Evolutionary conservation across 805 yeast species (phyloP).

Genomic region (Pichia nakasei): DNA sequence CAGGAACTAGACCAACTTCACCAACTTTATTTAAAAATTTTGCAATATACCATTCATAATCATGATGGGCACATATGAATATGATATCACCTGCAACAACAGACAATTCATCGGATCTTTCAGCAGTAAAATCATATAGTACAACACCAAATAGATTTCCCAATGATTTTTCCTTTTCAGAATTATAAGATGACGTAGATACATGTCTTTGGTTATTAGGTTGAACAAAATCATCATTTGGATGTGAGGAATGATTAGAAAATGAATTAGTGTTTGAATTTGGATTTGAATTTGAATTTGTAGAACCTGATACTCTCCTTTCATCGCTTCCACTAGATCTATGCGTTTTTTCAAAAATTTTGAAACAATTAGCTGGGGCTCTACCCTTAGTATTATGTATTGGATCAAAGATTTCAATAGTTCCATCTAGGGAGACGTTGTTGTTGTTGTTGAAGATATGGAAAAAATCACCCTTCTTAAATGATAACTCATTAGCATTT

Average conservation of each 20-base stretch:
- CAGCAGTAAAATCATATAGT: conserved; percentile 79
- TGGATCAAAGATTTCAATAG: conserved; percentile 86
- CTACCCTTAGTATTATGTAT: conserved; percentile 66
- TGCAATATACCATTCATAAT: conserved; percentile 95
- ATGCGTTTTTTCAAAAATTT: conserved; percentile 55
- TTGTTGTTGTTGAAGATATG: conserved; percentile 60
- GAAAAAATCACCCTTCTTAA: conserved; percentile 79
- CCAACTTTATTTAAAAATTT: conserved; percentile 92
- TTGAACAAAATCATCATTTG: no score
- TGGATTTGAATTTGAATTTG: conserved; percentile 6
- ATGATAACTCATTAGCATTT: conserved; percentile 72
- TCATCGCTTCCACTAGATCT: conserved; percentile 26
- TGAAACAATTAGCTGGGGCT: conserved; percentile 83
- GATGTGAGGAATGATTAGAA: not conserved
- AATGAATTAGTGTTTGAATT: not conserved
- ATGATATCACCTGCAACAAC: conserved; percentile 81
- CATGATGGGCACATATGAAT: conserved; percentile 92
- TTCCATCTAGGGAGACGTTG: conserved; percentile 17
- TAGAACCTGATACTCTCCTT: not conserved
- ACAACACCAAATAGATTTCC: conserved; percentile 68
- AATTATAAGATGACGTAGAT: not conserved
- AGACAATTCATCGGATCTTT: conserved; percentile 74
- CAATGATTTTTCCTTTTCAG: conserved; percentile 12
- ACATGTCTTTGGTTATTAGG: conserved; percentile 15
- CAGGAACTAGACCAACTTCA: conserved; percentile 96